phyloP scores from a whole-genome alignment of 2,329 filamentous ascomycete genomes.

The Zasmidium angulare region DNA sequence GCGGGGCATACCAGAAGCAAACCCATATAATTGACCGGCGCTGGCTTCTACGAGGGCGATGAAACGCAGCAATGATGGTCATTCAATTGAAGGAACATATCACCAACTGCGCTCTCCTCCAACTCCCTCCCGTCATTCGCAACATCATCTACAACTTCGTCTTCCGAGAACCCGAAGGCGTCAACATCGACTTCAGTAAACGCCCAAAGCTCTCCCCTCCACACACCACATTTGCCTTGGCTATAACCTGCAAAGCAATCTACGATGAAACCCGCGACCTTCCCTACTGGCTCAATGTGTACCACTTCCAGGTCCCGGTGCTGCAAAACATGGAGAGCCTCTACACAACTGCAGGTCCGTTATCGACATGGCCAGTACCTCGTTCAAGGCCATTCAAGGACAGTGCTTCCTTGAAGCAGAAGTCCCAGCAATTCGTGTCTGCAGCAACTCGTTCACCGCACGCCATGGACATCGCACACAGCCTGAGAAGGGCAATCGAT shows the following conservation, averaged over 20 bases:
- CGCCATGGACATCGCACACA: constrained; percentile 5
- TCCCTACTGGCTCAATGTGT: constrained; percentile 20
- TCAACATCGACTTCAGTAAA: constrained; percentile 13
- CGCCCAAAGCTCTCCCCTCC: not conserved
- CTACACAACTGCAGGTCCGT: not conserved
- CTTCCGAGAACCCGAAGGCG: constrained; percentile 10
- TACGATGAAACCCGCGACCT: constrained; percentile 14
- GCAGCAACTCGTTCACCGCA: constrained; percentile 18
- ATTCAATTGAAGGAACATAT: not conserved
- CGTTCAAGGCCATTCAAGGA: too few species aligned
- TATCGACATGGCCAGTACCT: not conserved
- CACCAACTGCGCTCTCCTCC: constrained; percentile 5
- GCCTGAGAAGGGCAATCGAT: constrained; percentile 4
- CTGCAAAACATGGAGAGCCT: constrained; percentile 13
- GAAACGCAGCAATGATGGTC: not conserved
- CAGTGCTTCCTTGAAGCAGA: not conserved
- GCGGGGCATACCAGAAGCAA: not conserved
- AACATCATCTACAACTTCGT: constrained; percentile 21
- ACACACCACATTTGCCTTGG: constrained; percentile 8
- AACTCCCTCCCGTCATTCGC: constrained; percentile 16
- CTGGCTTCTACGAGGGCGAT: not conserved
- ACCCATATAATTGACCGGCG: too few species aligned
- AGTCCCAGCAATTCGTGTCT: constrained; percentile 15
- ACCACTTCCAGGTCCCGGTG: constrained; percentile 17
- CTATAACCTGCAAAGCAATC: constrained; percentile 16